phyloP scores from a whole-genome alignment of 2,329 filamentous ascomycete species.

The Stemphylium lycopersici region DNA sequence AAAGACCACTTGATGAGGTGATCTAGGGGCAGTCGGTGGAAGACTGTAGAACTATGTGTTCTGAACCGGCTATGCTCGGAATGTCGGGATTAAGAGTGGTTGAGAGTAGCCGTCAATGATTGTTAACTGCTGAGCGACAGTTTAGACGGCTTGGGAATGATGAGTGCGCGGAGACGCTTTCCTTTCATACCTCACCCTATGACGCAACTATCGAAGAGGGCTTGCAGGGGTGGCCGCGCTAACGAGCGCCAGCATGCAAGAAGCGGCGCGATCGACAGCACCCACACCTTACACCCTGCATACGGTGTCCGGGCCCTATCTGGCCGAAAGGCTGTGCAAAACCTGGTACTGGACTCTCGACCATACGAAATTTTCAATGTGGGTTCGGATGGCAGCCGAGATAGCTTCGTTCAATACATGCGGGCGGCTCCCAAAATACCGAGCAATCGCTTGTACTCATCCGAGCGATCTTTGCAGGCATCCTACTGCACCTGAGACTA shows the following conservation, averaged over 20 bases:
- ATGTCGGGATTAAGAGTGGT: conserved; percentile 30
- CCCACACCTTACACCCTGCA: conserved; percentile 21
- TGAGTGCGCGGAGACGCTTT: conserved; percentile 29
- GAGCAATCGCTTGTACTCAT: conserved; percentile 19
- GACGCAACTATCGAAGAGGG: conserved; percentile 16
- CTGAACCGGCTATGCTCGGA: conserved; percentile 34
- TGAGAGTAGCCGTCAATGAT: conserved; percentile 29
- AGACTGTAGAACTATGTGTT: conserved; percentile 31
- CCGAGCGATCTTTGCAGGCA: conserved; percentile 17
- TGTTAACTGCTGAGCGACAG: conserved; percentile 46
- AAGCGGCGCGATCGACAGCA: conserved; percentile 24
- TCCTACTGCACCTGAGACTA: conserved; percentile 9
- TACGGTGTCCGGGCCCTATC: conserved; percentile 21
- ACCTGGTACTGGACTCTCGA: conserved; percentile 9
- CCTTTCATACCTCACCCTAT: conserved; percentile 34
- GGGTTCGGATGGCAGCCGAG: conserved; percentile 34
- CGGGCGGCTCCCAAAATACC: conserved; percentile 25
- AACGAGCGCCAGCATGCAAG: conserved; percentile 6
- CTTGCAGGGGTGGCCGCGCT: conserved; percentile 23
- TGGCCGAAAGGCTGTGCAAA: conserved; percentile 27
- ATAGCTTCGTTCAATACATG: conserved; percentile 13
- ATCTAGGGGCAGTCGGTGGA: conserved; percentile 36
- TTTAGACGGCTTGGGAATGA: conserved; percentile 29
- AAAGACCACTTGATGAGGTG: conserved; percentile 41
- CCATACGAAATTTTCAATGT: conserved; percentile 27